phyloP scores from a whole-genome alignment of 2,329 filamentous ascomycete species.

The Xylariales sp. region DNA sequence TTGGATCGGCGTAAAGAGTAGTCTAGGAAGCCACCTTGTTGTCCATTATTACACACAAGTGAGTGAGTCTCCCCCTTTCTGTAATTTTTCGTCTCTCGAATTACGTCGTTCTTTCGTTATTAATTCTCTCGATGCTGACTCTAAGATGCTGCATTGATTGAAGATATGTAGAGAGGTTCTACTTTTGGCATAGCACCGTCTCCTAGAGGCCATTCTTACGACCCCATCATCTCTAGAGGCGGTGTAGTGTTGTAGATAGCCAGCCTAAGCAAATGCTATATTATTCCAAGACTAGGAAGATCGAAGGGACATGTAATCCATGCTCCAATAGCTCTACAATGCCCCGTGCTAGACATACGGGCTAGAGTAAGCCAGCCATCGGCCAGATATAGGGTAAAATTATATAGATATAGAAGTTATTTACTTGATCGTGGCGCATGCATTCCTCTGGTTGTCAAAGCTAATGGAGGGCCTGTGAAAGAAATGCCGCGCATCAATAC shows the following conservation, averaged over 20 bases:
- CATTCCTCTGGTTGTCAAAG: neutral
- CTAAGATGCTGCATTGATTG: neutral
- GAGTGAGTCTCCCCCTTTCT: too few species aligned
- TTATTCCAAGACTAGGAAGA: neutral
- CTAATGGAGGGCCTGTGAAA: neutral
- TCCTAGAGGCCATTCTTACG: neutral
- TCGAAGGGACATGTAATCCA: neutral
- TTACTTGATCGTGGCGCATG: neutral
- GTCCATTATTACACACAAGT: neutral
- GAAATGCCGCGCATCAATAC: too few species aligned
- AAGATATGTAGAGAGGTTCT: neutral
- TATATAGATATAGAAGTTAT: too few species aligned
- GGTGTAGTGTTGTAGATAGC: neutral
- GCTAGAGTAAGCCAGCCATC: too few species aligned
- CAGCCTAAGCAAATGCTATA: neutral
- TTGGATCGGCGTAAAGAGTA: constrained; percentile 16
- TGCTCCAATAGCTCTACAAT: too few species aligned
- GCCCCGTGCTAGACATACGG: too few species aligned
- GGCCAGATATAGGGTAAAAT: too few species aligned
- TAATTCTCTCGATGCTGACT: neutral
- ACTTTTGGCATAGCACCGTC: neutral
- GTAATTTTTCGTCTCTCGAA: neutral
- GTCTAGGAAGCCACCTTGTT: neutral
- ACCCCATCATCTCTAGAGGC: neutral
- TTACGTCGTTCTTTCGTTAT: neutral